Base-by-base conservation (phyloP, 1,139 yeast species). In the Hansenula anomala region DNA sequence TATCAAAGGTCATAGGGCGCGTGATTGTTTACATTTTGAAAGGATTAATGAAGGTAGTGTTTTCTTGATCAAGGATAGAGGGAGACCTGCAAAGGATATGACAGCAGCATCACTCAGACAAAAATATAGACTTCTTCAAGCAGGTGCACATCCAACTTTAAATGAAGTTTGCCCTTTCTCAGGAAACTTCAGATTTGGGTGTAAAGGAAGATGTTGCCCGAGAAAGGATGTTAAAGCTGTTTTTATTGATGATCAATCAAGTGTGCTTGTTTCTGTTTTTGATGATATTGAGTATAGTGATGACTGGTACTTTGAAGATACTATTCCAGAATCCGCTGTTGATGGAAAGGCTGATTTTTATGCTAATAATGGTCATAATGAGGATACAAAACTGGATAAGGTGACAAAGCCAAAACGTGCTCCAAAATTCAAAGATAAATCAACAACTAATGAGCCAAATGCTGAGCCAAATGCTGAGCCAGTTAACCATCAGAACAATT, bases 1-100 rank as follows among this genome's bases (percentile, higher is more conserved):
- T 28, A 28, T 37, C 20, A 25, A 28, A 6, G 45, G 47, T 4
- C 47, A 43, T 17, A 24, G 47, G 17, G 25, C 42, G 8, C 26
- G 24, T 17, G 30, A 27, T 4, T 43, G 47, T 30, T 15, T 16
- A 6, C 47, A 43, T 27, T 20, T 33, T 12, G 25, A 29, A 1
- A 26, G 34, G 10, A 30, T 37, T 6, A 7, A 11, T 4, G 26
- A 30, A 10, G 26, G 26, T 20, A 8, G 7, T 3, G 26, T 43
- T 14, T 34, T 37, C n/a, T 24, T 36, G 8, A 19, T 43, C n/a
- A 33, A 37, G 11, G 41, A 36, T 14, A 23, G 45, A 19, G 46
- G 46, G 2, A 39, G 41, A 20, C 42, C 37, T 19, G 19, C 30
- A 3, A 36, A 30, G 1, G 26, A 24, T 13, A n/a, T 9, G 7